Base-by-base conservation (phyloP, 805 yeast species). In the Wickerhamiella dianesei region DNA sequence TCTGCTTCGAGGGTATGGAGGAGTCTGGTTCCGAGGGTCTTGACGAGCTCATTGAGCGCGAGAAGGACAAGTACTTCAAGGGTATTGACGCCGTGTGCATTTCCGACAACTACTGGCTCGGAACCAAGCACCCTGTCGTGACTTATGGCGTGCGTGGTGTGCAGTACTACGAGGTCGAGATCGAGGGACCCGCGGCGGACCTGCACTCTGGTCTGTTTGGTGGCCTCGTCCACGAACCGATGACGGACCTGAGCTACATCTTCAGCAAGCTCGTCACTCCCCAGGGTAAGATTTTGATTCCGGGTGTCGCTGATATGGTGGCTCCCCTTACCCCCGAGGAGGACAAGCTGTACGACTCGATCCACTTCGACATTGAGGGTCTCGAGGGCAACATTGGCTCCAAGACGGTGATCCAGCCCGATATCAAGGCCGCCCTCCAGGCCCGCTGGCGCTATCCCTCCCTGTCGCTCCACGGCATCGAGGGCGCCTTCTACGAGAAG, bases 391-490 rank as follows among this genome's bases (percentile, higher is more conserved):
- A 96, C 43, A 72, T 89, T 17, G 96, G 97, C 44, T 80, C 96
- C 6, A 64, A 85, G 53, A 87, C 96, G 41, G 77, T 87, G 35
- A 72, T 88, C 50, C 80, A 80, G 69, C 72, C 77, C 53, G 73
- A 74, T 63, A 84, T 86, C 67, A 79, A 86, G 68, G 81, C 80
- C 50, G 87, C 94, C 50, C 75, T 92, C 59, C 89, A 87, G 82
- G 96, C 88, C 67, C 80, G 98, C 75, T 92, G 99, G 99, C 82
- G 99, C 74, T 87, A 73, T 69, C 99, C 99, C 48, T 86, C 97
- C 5, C 72, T 92, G 59, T 88, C 97, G 2, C 66, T 92, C 55
- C 99, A 92, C 67, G 99, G 99, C 56, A 75, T 92, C 47, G 98
- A 92, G 68, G 98, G 98, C 53, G 99, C 97, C 4, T 92, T 92